These are phyloP conservation scores for Aegle marmelos DNA, from an alignment of 345 rosid species.

Conservation along the genomic window DNA sequence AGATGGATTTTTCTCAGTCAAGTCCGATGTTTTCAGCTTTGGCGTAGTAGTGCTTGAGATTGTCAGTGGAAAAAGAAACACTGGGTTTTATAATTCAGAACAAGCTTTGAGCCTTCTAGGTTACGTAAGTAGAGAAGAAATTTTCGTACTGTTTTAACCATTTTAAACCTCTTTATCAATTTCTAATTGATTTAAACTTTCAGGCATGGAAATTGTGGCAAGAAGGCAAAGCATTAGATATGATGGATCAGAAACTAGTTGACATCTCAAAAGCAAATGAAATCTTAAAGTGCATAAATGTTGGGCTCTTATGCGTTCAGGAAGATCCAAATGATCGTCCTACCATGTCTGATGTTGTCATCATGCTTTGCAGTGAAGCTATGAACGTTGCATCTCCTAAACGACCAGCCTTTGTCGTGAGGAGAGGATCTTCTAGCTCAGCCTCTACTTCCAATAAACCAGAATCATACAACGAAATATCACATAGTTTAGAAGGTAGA, in stretches of 20 bases:
- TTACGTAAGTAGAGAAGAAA: slow-evolving; percentile 12
- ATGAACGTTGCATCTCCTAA: slow-evolving; percentile 40
- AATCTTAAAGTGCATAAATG: slow-evolving; percentile 39
- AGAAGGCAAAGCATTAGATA: slow-evolving; percentile 26
- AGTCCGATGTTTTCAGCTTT: slow-evolving; percentile 36
- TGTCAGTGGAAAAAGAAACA: slow-evolving; percentile 26
- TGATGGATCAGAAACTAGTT: slow-evolving; percentile 33
- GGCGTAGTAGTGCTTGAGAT: slow-evolving; percentile 33
- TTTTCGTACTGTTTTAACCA: neutral
- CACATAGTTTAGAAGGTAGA: neutral
- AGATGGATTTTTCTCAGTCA: slow-evolving; percentile 24
- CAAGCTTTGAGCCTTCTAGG: slow-evolving; percentile 18
- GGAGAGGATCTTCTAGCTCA: slow-evolving; percentile 28
- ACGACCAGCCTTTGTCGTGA: slow-evolving; percentile 42
- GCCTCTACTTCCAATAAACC: slow-evolving; percentile 13
- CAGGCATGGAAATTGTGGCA: slow-evolving; percentile 63
- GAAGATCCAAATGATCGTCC: slow-evolving; percentile 59
- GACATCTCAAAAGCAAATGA: slow-evolving; percentile 24
- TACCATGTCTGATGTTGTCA: slow-evolving; percentile 41
- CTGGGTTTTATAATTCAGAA: slow-evolving; percentile 7
- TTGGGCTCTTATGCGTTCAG: slow-evolving; percentile 59
- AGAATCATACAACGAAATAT: neutral
- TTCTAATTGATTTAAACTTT: neutral
- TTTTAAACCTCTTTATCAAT: neutral
- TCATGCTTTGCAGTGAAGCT: slow-evolving; percentile 41